Conservation (phyloP, 495 filamentous ascomycete genomes). For the Lepidopterella palustris region DNA sequence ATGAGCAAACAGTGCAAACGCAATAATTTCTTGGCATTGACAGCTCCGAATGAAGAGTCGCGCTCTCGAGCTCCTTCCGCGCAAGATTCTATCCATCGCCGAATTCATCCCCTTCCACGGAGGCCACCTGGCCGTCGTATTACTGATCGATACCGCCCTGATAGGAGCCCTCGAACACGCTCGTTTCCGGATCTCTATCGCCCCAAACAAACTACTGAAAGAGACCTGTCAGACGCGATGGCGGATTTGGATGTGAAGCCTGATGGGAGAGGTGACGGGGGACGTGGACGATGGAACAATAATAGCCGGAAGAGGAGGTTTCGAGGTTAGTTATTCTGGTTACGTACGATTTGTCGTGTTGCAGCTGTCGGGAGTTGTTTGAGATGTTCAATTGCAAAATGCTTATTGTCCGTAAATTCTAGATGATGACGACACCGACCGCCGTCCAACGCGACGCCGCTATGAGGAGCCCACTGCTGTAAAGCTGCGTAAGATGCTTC, state of each 20-base stretch:
- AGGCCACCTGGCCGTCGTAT: not conserved
- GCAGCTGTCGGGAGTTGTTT: no score
- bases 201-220: not conserved
- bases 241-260: conserved; percentile 48
- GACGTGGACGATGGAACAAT: conserved; percentile 45
- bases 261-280: conserved; percentile 55
- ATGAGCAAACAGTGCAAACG: not conserved
- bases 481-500: conserved; percentile 71
- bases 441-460: conserved; percentile 57
- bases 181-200: not conserved
- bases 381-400: not conserved
- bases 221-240: conserved; percentile 43
- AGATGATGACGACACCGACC: conserved; percentile 48
- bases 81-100: not conserved
- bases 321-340: conserved; percentile 43
- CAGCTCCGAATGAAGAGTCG: not conserved
- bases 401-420: not conserved
- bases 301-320: conserved; percentile 61
- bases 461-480: conserved; percentile 72
- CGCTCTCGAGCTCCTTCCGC: not conserved
- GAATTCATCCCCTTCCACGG: not conserved
- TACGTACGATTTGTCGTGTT: no score
- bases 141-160: not conserved
- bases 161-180: not conserved
- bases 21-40: no score